Evolutionary conservation across 148 eudicot species (phyloP), one percentile per base, ranked within the genome.

Genomic region (Camellia sinensis): DNA sequence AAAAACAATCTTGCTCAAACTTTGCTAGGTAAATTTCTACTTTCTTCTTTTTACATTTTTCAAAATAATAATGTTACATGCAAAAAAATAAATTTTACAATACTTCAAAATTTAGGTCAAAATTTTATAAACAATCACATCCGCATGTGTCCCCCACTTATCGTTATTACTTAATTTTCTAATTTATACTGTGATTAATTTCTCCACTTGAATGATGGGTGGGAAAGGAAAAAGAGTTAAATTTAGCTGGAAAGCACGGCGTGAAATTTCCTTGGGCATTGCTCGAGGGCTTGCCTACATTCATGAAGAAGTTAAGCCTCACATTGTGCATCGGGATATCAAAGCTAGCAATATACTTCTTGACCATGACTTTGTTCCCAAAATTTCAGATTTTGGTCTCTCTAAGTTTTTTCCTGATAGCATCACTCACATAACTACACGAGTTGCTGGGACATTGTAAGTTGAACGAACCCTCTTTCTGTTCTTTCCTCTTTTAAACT

Each of bases 361-460:
- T 78, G 80, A 78, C 54, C 73, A 10, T 3, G 54, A 78, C n/a
- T 78, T 66, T 57, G 15, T 48, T 53, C 64, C 80, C 17, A 78
- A 67, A 40, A 53, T 78, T 67, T 78, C 80, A 15, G 80, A 78
- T 67, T 78, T 78, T n/a, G 80, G 80, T 3, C 75, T 79, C 22
- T 79, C 81, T 22, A 79, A 79, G 45, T 40, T 79, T 0, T 79
- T 79, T 22, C 67, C 81, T 10, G 43, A 59, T 6, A 70, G 61
- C 68, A 59, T 79, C 46, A 79, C 75, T 45, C 74, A 79, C 75
- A 57, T 79, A 10, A 79, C 67, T 22, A 79, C 81, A 9, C 75
- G 81, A 57, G 81, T 79, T 14, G 81, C 81, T 13, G 81, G 81
- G 3, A 79, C 81, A 69, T 19, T 79, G 81, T 79, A 59, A 57